These are phyloP conservation scores for Lasiodiplodia sp. DNA, from an alignment of 2,329 filamentous ascomycete genomes.

Conservation along the genomic window DNA sequence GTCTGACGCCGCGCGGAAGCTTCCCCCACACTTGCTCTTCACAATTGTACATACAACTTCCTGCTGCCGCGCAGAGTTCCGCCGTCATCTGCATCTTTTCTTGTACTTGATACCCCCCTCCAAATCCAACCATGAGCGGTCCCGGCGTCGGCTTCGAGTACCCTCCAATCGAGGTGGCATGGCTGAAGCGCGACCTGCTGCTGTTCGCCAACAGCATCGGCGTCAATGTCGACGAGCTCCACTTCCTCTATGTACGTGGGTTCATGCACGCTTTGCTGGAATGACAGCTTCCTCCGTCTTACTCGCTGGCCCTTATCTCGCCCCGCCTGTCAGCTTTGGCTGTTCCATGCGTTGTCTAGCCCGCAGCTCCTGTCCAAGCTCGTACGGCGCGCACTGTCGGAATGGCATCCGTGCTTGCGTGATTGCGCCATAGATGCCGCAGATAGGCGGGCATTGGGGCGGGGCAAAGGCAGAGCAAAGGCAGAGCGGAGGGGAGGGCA, in stretches of 20 bases:
- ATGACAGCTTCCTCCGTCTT: not conserved
- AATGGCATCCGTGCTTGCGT: not conserved
- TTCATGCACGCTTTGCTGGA: not conserved
- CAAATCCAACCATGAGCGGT: slow-evolving; percentile 32
- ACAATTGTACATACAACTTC: not conserved
- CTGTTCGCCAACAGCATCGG: slow-evolving; percentile 93
- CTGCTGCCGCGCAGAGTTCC: not conserved
- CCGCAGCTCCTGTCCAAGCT: not conserved
- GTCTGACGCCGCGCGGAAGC: not conserved
- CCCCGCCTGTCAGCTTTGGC: not conserved
- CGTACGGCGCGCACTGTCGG: not conserved
- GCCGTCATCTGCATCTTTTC: not conserved
- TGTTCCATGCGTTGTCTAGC: not conserved
- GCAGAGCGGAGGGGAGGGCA: not conserved
- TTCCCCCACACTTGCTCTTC: slow-evolving; percentile 11
- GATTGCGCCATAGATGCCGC: not conserved
- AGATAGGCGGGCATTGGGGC: not conserved
- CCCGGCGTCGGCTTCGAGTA: slow-evolving; percentile 79
- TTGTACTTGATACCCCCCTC: not conserved
- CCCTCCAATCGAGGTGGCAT: slow-evolving; percentile 76
- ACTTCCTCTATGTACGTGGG: slow-evolving; percentile 81
- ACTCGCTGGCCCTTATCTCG: not conserved
- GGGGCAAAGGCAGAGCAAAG: not conserved
- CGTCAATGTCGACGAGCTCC: slow-evolving; percentile 82
- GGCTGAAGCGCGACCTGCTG: slow-evolving; percentile 86